Base-by-base conservation (phyloP, 2,329 filamentous ascomycete genomes). In the Pestalotiopsis sp. region DNA sequence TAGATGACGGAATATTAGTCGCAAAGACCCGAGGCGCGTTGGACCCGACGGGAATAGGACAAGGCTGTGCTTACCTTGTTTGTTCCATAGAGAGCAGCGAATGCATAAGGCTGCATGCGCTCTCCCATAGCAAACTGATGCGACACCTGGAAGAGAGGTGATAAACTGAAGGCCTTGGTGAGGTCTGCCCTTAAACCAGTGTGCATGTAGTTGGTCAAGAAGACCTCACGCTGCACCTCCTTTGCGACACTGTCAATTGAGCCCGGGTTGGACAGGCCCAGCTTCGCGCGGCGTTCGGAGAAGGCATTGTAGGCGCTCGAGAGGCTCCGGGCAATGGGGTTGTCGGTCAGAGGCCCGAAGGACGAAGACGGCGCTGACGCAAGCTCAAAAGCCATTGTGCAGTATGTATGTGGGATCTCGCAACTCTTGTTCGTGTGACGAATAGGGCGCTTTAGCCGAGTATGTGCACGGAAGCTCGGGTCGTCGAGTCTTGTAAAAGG, bases 51-150 rank as follows among this genome's bases (percentile, higher is more conserved):
- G 26, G 14, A 17, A 20, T 48, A 35, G 64, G 67, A 24, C 30
- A 7, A 30, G 20, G 38, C 14, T 14, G 30, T 22, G 84, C 88
- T 74, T 82, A 98, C 95, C 87, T 94, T 95, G 81, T 92, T 92
- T 73, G 93, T 97, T 74, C 96, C 96, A 80, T 96, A 98, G 77
- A 99, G 89, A 72, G 93, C 93, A 73, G 94, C 93, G 83, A 98
- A 97, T 66, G 93, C 94, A 83, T 99, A 99, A 48, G 96, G 96
- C 79, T 94, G 94, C 80, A 97, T 86, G 73, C 92, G 90, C 82
- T 97, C 94, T 75, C 96, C 95, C 89, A 98, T 93, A 67, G 95
- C 92, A 81, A 99, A 96, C 75, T 96, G 93, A 84, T 99, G 96
- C 72, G 95, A 98, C 75, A 98, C 92, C 83, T 98, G 95, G 87